Percentiles rank a stretch among this genome's conserved stretches.
Evolutionary conservation across 768 basidiomycete genomes (phyloP).

Genomic region (Naematelia aurantialba): DNA sequence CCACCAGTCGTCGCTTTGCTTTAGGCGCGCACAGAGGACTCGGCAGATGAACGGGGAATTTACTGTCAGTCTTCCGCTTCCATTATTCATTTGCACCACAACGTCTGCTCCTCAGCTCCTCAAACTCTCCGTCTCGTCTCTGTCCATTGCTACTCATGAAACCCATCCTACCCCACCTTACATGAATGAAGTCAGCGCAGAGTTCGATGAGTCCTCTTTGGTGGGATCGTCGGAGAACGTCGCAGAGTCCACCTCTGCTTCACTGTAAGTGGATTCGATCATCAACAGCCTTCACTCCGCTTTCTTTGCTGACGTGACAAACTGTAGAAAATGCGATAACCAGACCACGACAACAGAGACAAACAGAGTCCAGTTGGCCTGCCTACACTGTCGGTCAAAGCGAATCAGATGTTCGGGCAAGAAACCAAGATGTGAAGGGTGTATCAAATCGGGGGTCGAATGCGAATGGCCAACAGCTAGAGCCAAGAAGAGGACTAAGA

Average conservation of each 20-base stretch:
- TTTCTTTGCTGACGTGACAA: too few relatives aligned
- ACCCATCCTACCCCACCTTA: background rate
- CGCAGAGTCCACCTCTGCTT: background rate
- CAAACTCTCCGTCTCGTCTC: too few relatives aligned
- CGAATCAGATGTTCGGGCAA: constrained; percentile 35
- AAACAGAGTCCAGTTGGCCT: constrained; percentile 34
- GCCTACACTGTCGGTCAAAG: constrained; percentile 37
- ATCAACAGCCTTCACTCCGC: too few relatives aligned
- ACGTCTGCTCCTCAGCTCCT: too few relatives aligned
- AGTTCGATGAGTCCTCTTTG: background rate
- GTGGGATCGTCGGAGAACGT: background rate
- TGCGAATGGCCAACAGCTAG: constrained; percentile 46
- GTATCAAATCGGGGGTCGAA: constrained; percentile 28
- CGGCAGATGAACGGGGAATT: too few relatives aligned
- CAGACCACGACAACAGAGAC: background rate
- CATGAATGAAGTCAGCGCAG: background rate
- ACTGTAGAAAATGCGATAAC: too few relatives aligned
- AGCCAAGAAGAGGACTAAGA: constrained; percentile 42
- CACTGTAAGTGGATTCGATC: background rate
- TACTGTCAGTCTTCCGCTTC: too few relatives aligned
- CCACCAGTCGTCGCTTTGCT: too few relatives aligned
- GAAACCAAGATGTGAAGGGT: constrained; percentile 32
- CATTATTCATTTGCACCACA: too few relatives aligned
- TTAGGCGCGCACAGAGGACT: too few relatives aligned
- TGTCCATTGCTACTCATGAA: background rate